phyloP scores from a whole-genome alignment of 1,284 basidiomycete genomes.

The Pyrrhoderma noxium region DNA sequence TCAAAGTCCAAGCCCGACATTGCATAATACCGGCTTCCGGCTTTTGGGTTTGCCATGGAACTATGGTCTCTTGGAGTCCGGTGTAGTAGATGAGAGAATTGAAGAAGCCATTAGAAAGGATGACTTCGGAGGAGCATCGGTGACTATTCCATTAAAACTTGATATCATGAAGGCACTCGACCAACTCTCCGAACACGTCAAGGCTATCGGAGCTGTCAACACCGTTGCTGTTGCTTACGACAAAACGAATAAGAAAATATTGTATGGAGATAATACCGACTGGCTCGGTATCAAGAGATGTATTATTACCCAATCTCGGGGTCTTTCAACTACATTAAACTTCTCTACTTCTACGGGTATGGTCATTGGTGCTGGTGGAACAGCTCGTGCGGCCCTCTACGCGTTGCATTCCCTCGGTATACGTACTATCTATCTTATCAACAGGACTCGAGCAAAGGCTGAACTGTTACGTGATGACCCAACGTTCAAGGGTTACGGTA shows the following conservation, averaged over 20 bases:
- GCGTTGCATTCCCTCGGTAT: constrained; percentile 70
- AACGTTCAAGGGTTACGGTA: constrained; percentile 60
- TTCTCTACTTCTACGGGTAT: constrained; percentile 41
- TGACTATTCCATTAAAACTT: constrained; percentile 92
- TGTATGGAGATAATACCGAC: constrained; percentile 91
- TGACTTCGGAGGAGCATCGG: constrained; percentile 91
- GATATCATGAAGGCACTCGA: constrained; percentile 80
- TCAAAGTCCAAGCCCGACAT: constrained; percentile 85
- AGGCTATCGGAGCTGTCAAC: constrained; percentile 87
- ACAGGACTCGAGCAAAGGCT: constrained; percentile 74
- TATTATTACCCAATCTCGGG: constrained; percentile 29
- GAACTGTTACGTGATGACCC: constrained; percentile 46
- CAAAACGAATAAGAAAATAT: constrained; percentile 34
- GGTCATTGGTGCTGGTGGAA: constrained; percentile 90
- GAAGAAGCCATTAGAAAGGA: constrained; percentile 53
- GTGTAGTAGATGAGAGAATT: constrained; percentile 58
- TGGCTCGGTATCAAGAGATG: constrained; percentile 79
- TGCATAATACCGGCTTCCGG: constrained; percentile 89
- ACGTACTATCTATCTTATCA: constrained; percentile 73
- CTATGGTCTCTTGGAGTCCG: constrained; percentile 77
- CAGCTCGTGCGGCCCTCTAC: constrained; percentile 87
- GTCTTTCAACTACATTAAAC: neutral
- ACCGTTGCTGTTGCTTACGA: constrained; percentile 51
- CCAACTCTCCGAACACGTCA: constrained; percentile 69
- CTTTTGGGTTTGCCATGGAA: constrained; percentile 76